phyloP scores from a whole-genome alignment of 768 basidiomycete species.

The Antrodiella citrinella region DNA sequence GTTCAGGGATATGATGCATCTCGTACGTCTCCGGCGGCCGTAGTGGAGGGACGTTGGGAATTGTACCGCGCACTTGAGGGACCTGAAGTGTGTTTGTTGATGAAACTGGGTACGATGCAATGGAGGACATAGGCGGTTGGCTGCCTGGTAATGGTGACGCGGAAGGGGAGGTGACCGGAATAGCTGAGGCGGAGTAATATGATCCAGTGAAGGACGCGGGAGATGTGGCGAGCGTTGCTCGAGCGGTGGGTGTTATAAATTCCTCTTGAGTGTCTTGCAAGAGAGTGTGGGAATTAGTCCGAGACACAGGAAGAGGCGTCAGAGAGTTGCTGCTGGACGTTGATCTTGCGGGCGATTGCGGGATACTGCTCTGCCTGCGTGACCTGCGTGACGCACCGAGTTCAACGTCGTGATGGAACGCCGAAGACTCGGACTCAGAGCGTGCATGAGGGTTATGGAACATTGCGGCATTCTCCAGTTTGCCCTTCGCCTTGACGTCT shows the following conservation, averaged over 20 bases:
- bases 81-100: constrained; percentile 9
- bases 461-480: constrained; percentile 64
- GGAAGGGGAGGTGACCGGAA: constrained; percentile 50
- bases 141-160: constrained; percentile 30
- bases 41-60: constrained; percentile 29
- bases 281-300: background rate
- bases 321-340: constrained; percentile 11
- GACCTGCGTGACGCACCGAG: background rate
- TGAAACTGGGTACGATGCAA: constrained; percentile 11
- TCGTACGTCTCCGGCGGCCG: constrained; percentile 26
- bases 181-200: constrained; percentile 49
- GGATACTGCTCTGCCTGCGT: constrained; percentile 8
- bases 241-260: constrained; percentile 2
- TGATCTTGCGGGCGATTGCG: constrained; percentile 9
- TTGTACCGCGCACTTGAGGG: constrained; percentile 13
- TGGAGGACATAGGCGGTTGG: constrained; percentile 19
- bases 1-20: constrained; percentile 24
- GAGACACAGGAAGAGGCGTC: background rate
- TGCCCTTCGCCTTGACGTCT: constrained; percentile 32
- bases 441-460: constrained; percentile 56
- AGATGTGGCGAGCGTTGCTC: constrained; percentile 10
- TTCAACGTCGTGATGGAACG: constrained; percentile 11
- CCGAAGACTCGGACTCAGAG: constrained; percentile 55
- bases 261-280: constrained; percentile 2
- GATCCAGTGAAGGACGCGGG: constrained; percentile 27